Conservation (phyloP, 768 basidiomycete species). For the Agaricus subrufescens region DNA sequence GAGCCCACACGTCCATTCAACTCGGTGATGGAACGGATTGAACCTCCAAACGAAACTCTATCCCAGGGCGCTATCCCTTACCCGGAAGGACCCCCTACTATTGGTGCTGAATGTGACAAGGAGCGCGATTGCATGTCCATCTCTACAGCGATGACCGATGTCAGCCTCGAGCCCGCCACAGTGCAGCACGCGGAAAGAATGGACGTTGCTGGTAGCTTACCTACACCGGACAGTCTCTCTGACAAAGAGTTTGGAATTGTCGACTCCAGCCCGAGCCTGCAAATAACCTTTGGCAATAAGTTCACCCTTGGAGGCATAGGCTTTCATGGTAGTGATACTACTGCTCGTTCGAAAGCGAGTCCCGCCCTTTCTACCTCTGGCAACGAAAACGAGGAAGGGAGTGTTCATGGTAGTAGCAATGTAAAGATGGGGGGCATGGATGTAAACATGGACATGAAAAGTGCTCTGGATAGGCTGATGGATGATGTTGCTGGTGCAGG, state of each 20-base stretch:
- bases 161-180: constrained; percentile 46
- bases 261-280: constrained; percentile 20
- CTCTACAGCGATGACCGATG: constrained; percentile 26
- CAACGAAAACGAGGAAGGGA: constrained; percentile 3
- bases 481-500: constrained; percentile 55
- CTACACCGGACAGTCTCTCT: constrained; percentile 14
- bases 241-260: constrained; percentile 30
- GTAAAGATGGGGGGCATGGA: constrained; percentile 47
- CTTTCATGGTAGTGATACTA: constrained; percentile 18
- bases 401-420: constrained; percentile 23
- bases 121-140: constrained; percentile 33
- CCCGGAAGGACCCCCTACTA: constrained; percentile 1
- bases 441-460: constrained; percentile 67
- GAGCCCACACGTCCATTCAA: constrained; percentile 6
- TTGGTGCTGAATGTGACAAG: constrained; percentile 20
- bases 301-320: constrained; percentile 36
- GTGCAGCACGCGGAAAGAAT: constrained; percentile 44
- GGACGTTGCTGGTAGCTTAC: constrained; percentile 18
- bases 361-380: background rate
- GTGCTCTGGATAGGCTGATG: constrained; percentile 69
- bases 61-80: background rate
- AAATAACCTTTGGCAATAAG: constrained; percentile 46
- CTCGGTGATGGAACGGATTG: constrained; percentile 1
- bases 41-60: background rate
- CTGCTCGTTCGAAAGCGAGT: constrained; percentile 1